Evolutionary conservation across 1,284 basidiomycete genomes (phyloP).

Genomic region (Coriolopsis trogii): DNA sequence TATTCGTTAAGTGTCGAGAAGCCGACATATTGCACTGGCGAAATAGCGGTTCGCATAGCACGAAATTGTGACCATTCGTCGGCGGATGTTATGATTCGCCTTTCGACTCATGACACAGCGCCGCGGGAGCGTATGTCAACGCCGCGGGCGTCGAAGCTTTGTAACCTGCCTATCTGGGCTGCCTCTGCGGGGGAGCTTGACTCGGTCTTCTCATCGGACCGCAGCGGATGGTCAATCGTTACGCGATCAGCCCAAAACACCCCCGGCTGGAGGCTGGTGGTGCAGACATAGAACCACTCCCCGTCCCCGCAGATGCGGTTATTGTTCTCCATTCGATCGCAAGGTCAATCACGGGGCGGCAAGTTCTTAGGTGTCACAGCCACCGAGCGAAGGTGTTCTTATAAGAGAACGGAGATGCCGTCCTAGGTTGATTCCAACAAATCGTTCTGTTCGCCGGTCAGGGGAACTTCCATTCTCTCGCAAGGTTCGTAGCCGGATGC

Average conservation of each 20-base stretch:
- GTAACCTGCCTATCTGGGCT: constrained; percentile 15
- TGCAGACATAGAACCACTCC: not conserved
- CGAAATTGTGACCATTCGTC: not conserved
- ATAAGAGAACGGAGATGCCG: constrained; percentile 3
- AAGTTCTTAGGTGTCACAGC: constrained; percentile 14
- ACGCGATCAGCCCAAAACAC: not conserved
- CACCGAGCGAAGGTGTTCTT: constrained; percentile 3
- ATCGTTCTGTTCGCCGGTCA: constrained; percentile 5
- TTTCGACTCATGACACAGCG: not conserved
- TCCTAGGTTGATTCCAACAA: not conserved
- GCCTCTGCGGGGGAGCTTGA: constrained; percentile 4
- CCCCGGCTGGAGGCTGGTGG: not conserved
- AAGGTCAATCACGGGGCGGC: constrained; percentile 1
- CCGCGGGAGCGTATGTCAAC: constrained; percentile 11
- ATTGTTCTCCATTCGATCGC: constrained; percentile 3
- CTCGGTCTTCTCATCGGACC: not conserved
- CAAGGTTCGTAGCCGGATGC: constrained; percentile 8
- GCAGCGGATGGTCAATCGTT: not conserved
- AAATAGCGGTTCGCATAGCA: too few relatives aligned
- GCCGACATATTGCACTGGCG: too few relatives aligned
- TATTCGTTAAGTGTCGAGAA: too few relatives aligned
- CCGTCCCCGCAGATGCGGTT: not conserved
- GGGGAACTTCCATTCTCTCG: constrained; percentile 12
- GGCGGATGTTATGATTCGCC: not conserved
- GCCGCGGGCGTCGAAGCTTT: constrained; percentile 12